Base-by-base conservation (phyloP, 768 basidiomycete genomes). In the Russula vinacea region DNA sequence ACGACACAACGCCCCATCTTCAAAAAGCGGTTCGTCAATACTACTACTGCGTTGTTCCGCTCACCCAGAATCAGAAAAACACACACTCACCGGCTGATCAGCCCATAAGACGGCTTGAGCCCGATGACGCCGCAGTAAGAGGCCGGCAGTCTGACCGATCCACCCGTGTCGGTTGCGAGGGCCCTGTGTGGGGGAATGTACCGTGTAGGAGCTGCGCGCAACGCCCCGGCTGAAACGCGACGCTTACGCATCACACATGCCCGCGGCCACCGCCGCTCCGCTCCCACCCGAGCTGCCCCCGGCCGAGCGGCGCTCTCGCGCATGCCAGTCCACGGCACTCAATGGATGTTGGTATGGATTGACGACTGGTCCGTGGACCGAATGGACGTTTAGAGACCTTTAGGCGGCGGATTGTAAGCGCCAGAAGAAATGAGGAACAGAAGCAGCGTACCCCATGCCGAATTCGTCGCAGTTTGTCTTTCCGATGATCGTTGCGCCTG, bases 391-490 rank as follows among this genome's bases (percentile, higher is more conserved):
- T 66, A 90, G 76, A 2, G 94, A 98, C 19, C 90, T 92, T 9
- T n/a, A n/a, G n/a, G n/a, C n/a, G n/a, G n/a, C n/a, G n/a, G n/a
- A n/a, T n/a, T n/a, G n/a, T n/a, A n/a, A n/a, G n/a, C n/a, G n/a
- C n/a, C n/a, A n/a, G n/a, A n/a, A n/a, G n/a, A n/a, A n/a, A n/a
- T n/a, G n/a, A n/a, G n/a, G n/a, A n/a, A n/a, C n/a, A n/a, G n/a
- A n/a, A n/a, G n/a, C n/a, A n/a, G n/a, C n/a, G 22, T 62, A 94
- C 89, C 96, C 96, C 96, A 98, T 98, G 1, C 96, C 96, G 75
- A 98, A 98, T 75, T 98, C 95, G 72, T 99, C 96, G 74, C 93
- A 92, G 72, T 96, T 95, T 0, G 94, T 88, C 76, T 97, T 97
- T 1, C 94, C 96, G 2, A 89, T 71, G 13, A 98, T 81, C 19